Evolutionary conservation across 2,329 filamentous ascomycete genomes (phyloP).

Genomic region (Talaromyces sp.): DNA sequence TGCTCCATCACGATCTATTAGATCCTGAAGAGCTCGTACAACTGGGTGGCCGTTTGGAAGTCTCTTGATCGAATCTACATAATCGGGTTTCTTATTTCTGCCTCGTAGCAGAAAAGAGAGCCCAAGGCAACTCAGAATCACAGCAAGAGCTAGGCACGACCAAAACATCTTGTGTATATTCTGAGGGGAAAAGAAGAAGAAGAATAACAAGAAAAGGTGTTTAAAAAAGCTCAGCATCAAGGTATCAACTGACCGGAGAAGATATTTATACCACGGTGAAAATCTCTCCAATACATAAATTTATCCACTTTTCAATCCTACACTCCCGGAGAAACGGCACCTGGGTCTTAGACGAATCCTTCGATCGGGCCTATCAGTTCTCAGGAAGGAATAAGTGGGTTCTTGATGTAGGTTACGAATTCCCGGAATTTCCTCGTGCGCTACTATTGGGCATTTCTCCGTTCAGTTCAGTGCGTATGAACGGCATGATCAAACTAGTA

Average conservation of each 20-base stretch:
- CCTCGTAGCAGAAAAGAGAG: neutral
- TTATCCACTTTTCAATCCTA: neutral
- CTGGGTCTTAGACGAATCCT: neutral
- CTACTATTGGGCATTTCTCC: neutral
- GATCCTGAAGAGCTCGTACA: constrained; percentile 5
- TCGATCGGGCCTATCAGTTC: neutral
- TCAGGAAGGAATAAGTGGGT: neutral
- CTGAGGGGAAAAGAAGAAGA: neutral
- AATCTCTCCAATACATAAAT: neutral
- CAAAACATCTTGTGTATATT: neutral
- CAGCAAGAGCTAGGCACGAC: neutral
- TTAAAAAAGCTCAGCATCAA: neutral
- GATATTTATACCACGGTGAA: neutral
- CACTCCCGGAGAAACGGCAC: neutral
- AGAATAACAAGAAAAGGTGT: no score
- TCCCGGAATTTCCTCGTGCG: neutral
- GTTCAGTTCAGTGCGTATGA: neutral
- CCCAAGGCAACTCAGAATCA: neutral
- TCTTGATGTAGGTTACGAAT: neutral
- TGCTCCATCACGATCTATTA: constrained; percentile 17
- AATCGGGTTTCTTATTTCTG: neutral
- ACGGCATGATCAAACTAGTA: no score
- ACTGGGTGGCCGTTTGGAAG: constrained; percentile 7
- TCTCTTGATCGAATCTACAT: neutral
- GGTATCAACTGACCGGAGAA: neutral